Evolutionary conservation across 805 yeast species (phyloP).

Genomic region (Scheffersomyces amazonensis): DNA sequence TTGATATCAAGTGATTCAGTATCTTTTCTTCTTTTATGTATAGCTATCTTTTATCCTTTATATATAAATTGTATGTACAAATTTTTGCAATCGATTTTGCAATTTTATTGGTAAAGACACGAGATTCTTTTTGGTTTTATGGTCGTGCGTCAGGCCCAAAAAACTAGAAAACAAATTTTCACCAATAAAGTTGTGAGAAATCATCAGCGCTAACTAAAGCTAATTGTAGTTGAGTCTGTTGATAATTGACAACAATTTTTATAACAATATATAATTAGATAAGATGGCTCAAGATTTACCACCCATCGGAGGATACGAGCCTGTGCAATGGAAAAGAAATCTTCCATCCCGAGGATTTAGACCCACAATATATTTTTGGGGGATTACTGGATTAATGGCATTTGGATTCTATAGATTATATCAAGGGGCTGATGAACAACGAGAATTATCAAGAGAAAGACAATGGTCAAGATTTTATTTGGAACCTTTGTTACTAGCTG

Average conservation of each 20-base stretch:
- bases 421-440: conserved; percentile 69
- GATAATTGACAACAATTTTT: no score
- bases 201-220: not conserved
- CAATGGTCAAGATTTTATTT: conserved; percentile 74
- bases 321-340: conserved; percentile 86
- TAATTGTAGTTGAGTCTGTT: no score
- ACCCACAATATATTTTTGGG: conserved; percentile 67
- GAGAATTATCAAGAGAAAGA: conserved; percentile 73
- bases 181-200: conserved; percentile 1
- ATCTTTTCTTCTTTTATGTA: not conserved
- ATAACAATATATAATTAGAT: no score
- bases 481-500: conserved; percentile 75
- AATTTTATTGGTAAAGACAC: not conserved
- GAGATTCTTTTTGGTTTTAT: no score
- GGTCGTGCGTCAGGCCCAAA: not conserved
- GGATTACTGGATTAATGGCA: conserved; percentile 59
- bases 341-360: conserved; percentile 83
- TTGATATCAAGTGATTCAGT: conserved; percentile 66
- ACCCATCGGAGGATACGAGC: conserved; percentile 82
- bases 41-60: not conserved
- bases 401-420: conserved; percentile 70
- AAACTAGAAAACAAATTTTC: not conserved
- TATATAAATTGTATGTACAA: not conserved
- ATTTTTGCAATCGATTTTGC: not conserved
- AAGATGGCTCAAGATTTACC: conserved; percentile 94